Conservation (phyloP, 1,284 basidiomycete genomes). For the Apiotrichum brassicae region DNA sequence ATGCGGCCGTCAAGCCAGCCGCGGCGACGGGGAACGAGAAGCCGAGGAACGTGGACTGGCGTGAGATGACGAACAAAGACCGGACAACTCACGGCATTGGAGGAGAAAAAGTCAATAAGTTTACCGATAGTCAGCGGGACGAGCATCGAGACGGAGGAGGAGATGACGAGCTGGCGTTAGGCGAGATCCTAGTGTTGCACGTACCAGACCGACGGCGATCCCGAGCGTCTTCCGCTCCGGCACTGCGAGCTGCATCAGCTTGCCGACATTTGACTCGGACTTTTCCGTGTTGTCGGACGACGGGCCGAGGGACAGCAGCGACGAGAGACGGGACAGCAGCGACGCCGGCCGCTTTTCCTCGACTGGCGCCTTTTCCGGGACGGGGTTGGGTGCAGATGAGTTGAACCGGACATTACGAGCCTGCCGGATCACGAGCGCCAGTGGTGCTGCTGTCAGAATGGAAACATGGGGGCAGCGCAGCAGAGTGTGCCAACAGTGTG, state of each 20-base stretch:
- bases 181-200: constrained; percentile 44
- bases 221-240: constrained; percentile 68
- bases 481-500: not conserved
- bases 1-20: constrained; percentile 64
- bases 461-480: not conserved
- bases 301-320: constrained; percentile 2
- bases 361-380: not conserved
- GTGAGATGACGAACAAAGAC: not conserved
- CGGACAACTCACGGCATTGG: constrained; percentile 56
- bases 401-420: constrained; percentile 7
- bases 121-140: constrained; percentile 85
- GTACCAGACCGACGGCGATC: constrained; percentile 59
- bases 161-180: constrained; percentile 45
- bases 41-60: constrained; percentile 66
- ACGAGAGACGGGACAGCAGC: not conserved
- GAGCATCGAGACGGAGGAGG: constrained; percentile 69
- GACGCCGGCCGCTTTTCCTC: not conserved
- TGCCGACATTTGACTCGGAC: constrained; percentile 50
- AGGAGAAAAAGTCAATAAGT: constrained; percentile 84
- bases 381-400: not conserved
- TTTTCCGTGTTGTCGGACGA: constrained; percentile 4
- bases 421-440: too few species aligned
- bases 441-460: not conserved
- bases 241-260: constrained; percentile 66
- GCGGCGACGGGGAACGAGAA: constrained; percentile 77